Base-by-base conservation (phyloP, 106 monocot species). In the Dendrobium huoshanense region DNA sequence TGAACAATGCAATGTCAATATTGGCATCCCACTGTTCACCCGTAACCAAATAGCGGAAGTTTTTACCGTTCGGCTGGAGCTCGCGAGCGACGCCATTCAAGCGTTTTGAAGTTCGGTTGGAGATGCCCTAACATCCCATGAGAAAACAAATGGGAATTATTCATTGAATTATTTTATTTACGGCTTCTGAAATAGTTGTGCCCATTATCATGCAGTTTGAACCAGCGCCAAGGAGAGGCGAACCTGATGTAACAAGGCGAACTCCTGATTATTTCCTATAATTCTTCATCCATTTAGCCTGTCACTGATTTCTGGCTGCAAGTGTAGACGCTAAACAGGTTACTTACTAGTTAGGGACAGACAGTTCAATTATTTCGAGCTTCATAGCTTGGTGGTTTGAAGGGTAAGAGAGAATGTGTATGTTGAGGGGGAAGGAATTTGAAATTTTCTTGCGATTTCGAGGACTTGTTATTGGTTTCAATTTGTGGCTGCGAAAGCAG, bases 211-310 rank as follows among this genome's bases (percentile, higher is more conserved):
- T 85, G 84, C 88, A 95, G 95, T 95, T 95, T 86, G 95, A 95
- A 49, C 95, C 92, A 7, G 95, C 95, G 1, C 95, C 95, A 4
- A 92, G 95, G 77, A 95, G 95, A 89, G 95, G 95, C 10, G 95
- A 95, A 72, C 95, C 95, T 24, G 95, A 95, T 84, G 95, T 92
- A n/a, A 95, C 95, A 10, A 90, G 95, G 3, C 85, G 92, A 87
- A 95, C 95, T 58, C 95, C 95, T 9, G 95, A 95, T 85, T 95
- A 95, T 72, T 95, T 95, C 79, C 83, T 95, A 45, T 95, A 83
- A 95, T 75, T 70, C 13, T 16, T 70, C 76, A n/a, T 20, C 74
- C 42, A 20, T n/a, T 41, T 44, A 44, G 19, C 44, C 7, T 42
- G 19, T 43, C 43, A 15, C 18, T 20, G 41, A 41, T 74, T 44